Percentiles rank a stretch among this genome's conserved stretches.
These are phyloP conservation scores for Metschnikowia aberdeeniae DNA, from an alignment of 805 yeast genomes.

Conservation along the genomic window DNA sequence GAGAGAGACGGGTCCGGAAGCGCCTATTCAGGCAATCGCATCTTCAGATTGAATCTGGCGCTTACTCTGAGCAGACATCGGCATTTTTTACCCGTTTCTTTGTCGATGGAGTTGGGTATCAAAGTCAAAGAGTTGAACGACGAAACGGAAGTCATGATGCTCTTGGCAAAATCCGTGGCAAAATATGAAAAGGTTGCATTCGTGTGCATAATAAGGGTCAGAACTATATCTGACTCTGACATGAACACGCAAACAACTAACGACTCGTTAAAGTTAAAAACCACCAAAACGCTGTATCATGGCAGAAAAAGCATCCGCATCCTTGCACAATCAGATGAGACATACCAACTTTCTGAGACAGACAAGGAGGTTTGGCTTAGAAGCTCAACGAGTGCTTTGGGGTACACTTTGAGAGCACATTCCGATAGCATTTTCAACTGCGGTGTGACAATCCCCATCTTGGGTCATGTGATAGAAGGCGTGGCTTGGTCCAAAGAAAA, in stretches of 20 bases:
- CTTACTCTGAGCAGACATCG: not conserved
- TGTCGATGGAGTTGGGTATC: not conserved
- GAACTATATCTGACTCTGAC: not conserved
- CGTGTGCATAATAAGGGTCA: not conserved
- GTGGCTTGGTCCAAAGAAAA: not conserved
- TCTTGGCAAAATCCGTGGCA: not conserved
- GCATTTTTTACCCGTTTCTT: conserved; percentile 33
- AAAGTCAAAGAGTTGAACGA: not conserved
- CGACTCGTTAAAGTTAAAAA: not conserved
- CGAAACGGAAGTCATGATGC: not conserved
- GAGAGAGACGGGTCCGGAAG: conserved; percentile 65
- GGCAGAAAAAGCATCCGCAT: conserved; percentile 32
- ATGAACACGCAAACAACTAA: not conserved
- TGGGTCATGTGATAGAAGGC: conserved; percentile 17
- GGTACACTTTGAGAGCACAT: conserved; percentile 39
- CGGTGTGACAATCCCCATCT: conserved; percentile 55
- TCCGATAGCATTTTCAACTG: conserved; percentile 35
- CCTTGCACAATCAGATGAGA: conserved; percentile 39
- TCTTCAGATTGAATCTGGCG: conserved; percentile 36
- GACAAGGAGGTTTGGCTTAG: conserved; percentile 40
- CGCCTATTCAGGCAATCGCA: conserved; percentile 50
- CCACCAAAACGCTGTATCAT: not conserved
- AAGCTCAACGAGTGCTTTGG: conserved; percentile 50
- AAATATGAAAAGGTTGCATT: not conserved
- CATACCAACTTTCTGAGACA: conserved; percentile 21